These are phyloP conservation scores for Cruciata laevipes DNA, from an alignment of 257 asterid genomes.

Conservation along the genomic window DNA sequence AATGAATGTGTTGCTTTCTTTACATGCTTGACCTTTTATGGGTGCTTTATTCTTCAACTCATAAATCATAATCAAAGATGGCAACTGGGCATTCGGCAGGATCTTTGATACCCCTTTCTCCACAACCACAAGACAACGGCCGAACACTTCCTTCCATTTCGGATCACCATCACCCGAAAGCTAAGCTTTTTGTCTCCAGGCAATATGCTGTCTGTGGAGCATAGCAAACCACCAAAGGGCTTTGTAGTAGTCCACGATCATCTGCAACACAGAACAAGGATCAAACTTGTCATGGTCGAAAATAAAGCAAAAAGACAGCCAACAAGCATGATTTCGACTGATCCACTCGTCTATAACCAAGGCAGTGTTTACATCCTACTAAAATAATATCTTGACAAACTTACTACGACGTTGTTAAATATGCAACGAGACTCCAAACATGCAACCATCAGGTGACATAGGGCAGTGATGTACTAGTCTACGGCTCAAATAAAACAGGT, in stretches of 20 bases:
- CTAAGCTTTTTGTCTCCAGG: not conserved
- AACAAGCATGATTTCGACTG: not conserved
- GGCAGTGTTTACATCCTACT: not conserved
- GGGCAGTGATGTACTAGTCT: not conserved
- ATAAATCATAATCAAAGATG: constrained; percentile 1
- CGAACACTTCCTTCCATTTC: not conserved
- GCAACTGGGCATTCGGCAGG: constrained; percentile 6
- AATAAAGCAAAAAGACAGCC: not conserved
- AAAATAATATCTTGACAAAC: not conserved
- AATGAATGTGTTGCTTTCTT: not conserved
- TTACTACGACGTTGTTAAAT: not conserved
- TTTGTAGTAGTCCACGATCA: constrained; percentile 3
- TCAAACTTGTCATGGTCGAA: not conserved
- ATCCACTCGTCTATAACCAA: not conserved
- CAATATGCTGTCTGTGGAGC: not conserved
- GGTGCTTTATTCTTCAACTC: not conserved
- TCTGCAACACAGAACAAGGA: not conserved
- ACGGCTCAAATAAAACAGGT: not conserved
- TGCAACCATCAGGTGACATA: not conserved
- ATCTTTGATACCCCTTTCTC: not conserved
- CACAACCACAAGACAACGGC: not conserved
- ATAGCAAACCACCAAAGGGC: not conserved
- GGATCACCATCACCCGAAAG: constrained; percentile 1
- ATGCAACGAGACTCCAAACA: not conserved
- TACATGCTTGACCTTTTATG: not conserved